A percentile compares a stretch with the other conserved stretches of the same genome.
Evolutionary conservation across 73 alveolate species (phyloP).

Genomic region (Blepharisma japonicum): DNA sequence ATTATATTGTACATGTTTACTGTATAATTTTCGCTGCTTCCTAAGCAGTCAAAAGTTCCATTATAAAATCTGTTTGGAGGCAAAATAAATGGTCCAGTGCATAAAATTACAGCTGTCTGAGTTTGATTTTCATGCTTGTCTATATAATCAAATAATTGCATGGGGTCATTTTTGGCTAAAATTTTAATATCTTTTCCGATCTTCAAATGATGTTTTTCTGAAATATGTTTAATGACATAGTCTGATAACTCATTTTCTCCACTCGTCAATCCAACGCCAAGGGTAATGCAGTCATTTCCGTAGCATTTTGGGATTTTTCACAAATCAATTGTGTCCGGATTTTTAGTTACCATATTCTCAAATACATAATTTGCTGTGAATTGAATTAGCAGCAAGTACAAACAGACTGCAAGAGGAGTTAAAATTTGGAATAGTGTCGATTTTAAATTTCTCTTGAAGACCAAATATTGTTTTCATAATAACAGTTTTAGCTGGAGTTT

Average conservation of each 20-base stretch:
- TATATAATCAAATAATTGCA: constrained; percentile 39
- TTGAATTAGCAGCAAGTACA: constrained; percentile 46
- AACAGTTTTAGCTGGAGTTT: not conserved
- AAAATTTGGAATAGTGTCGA: constrained; percentile 44
- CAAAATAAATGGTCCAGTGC: constrained; percentile 40
- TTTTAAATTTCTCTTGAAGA: constrained; percentile 23
- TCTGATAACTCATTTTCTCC: constrained; percentile 36
- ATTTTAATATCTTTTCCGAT: constrained; percentile 50
- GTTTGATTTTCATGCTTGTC: constrained; percentile 41
- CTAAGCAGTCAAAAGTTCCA: constrained; percentile 60
- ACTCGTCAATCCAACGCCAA: constrained; percentile 68
- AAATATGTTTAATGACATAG: constrained; percentile 46
- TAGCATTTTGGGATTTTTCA: constrained; percentile 35
- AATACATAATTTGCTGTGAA: constrained; percentile 41
- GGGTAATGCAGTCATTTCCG: constrained; percentile 59
- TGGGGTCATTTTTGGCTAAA: constrained; percentile 35
- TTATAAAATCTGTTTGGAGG: constrained; percentile 18
- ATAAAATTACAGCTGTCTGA: constrained; percentile 55
- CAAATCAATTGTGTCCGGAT: constrained; percentile 34
- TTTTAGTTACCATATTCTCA: constrained; percentile 30
- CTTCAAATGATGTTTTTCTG: constrained; percentile 36
- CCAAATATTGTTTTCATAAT: not conserved
- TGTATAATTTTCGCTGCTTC: constrained; percentile 39
- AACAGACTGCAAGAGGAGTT: constrained; percentile 52
- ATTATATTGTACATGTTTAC: constrained; percentile 57